phyloP scores from a whole-genome alignment of 768 basidiomycete species.

The Trametes meyenii region DNA sequence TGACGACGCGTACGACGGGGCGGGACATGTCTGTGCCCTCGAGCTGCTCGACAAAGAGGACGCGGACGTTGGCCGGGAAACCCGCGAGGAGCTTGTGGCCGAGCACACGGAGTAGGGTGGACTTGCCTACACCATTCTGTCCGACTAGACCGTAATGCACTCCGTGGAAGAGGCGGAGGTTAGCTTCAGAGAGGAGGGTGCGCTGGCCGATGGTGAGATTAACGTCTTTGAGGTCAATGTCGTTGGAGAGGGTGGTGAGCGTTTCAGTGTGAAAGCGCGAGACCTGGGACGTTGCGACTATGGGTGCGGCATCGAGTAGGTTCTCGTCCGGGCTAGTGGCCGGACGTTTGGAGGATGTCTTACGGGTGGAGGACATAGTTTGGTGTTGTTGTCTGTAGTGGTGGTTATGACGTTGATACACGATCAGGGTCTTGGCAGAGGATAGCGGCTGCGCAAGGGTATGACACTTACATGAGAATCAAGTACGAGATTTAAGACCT shows the following conservation, averaged over 20 bases:
- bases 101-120: conserved; percentile 65
- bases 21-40: conserved; percentile 37
- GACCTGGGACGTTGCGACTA: conserved; percentile 21
- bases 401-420: not conserved
- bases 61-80: conserved; percentile 81
- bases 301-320: not conserved
- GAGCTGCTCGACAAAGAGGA: conserved; percentile 97
- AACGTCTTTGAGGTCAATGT: conserved; percentile 25
- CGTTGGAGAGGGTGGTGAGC: conserved; percentile 20
- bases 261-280: conserved; percentile 25
- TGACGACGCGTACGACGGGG: conserved; percentile 15
- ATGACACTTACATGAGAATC: no score
- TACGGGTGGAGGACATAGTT: conserved; percentile 5
- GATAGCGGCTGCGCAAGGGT: not conserved
- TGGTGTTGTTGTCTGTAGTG: not conserved
- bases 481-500: not conserved
- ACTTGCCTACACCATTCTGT: conserved; percentile 94
- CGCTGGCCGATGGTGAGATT: conserved; percentile 13
- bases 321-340: not conserved
- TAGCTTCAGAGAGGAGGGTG: conserved; percentile 17
- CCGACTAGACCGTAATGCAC: conserved; percentile 60
- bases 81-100: conserved; percentile 74
- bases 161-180: conserved; percentile 23
- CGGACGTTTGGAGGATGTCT: not conserved
- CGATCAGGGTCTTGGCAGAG: not conserved